Percentiles rank a stretch among this genome's conserved stretches.
phyloP scores from a whole-genome alignment of 441 rosid species.

The Populus hybrid region DNA sequence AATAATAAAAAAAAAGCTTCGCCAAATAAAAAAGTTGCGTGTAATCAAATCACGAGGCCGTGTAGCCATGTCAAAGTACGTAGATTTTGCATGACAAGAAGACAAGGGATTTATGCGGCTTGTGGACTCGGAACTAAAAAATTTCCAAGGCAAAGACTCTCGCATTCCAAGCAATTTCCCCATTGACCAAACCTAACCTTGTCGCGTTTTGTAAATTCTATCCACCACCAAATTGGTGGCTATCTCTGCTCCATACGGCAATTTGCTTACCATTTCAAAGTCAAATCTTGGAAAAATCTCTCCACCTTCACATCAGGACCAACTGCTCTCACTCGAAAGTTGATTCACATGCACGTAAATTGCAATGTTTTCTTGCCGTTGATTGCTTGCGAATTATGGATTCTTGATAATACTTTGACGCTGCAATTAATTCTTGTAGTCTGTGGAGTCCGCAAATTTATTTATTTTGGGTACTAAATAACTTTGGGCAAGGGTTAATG shows the following conservation, averaged over 20 bases:
- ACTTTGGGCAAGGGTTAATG: no score
- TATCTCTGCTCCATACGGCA: slow-evolving; percentile 8
- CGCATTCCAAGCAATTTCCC: neutral
- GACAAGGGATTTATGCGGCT: neutral
- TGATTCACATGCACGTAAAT: neutral
- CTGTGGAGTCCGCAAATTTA: no score
- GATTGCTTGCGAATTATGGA: neutral
- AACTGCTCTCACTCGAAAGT: neutral
- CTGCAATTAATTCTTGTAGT: no score
- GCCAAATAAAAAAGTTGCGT: neutral
- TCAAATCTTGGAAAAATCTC: slow-evolving; percentile 4
- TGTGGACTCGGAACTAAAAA: neutral
- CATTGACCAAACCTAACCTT: neutral
- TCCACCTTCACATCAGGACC: neutral
- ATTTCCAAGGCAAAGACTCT: neutral
- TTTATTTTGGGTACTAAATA: no score
- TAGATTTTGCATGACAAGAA: neutral
- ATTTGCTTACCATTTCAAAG: slow-evolving; percentile 12
- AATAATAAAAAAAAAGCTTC: no score
- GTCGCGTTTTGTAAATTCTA: neutral
- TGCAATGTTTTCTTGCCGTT: neutral
- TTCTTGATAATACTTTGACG: neutral
- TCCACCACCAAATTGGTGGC: slow-evolving; percentile 1
- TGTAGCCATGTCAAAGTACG: neutral
- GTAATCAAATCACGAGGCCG: neutral